A percentile compares a stretch with the other conserved stretches of the same genome.
phyloP scores from a whole-genome alignment of 2,329 filamentous ascomycete species.

The Grosmannia clavigera region DNA sequence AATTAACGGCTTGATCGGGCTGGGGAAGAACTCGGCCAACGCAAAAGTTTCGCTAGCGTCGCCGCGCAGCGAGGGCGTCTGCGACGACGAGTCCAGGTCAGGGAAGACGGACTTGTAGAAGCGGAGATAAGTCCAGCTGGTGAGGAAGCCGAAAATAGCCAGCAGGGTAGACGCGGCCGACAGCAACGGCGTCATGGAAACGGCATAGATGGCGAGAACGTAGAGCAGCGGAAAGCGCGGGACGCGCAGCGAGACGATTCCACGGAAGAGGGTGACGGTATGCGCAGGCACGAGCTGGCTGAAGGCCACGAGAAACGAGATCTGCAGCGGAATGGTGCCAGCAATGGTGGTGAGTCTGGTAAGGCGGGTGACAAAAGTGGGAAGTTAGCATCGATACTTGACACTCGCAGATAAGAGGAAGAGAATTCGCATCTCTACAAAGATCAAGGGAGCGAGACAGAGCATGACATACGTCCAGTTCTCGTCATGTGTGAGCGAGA shows the following conservation, averaged over 20 bases:
- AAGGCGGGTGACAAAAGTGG: not conserved
- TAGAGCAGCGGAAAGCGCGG: slow-evolving; percentile 57
- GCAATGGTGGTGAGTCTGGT: slow-evolving; percentile 66
- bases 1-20: slow-evolving; percentile 65
- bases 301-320: slow-evolving; percentile 89
- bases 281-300: slow-evolving; percentile 96
- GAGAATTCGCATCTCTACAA: not conserved
- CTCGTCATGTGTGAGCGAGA: slow-evolving; percentile 50
- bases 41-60: slow-evolving; percentile 95
- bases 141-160: slow-evolving; percentile 68
- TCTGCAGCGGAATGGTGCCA: slow-evolving; percentile 80
- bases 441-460: not conserved
- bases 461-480: slow-evolving; percentile 47
- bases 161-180: slow-evolving; percentile 68
- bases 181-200: slow-evolving; percentile 43
- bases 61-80: slow-evolving; percentile 56
- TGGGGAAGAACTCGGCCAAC: slow-evolving; percentile 91
- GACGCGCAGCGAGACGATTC: slow-evolving; percentile 79
- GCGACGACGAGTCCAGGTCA: slow-evolving; percentile 47
- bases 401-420: slow-evolving; percentile 2
- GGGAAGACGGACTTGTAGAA: slow-evolving; percentile 77
- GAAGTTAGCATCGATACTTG: not conserved
- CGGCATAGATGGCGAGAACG: slow-evolving; percentile 60
- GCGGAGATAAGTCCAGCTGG: slow-evolving; percentile 88
- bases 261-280: slow-evolving; percentile 86